Conservation (phyloP, 192 early-diverging fungal species). For the Linnemannia hyalina region DNA sequence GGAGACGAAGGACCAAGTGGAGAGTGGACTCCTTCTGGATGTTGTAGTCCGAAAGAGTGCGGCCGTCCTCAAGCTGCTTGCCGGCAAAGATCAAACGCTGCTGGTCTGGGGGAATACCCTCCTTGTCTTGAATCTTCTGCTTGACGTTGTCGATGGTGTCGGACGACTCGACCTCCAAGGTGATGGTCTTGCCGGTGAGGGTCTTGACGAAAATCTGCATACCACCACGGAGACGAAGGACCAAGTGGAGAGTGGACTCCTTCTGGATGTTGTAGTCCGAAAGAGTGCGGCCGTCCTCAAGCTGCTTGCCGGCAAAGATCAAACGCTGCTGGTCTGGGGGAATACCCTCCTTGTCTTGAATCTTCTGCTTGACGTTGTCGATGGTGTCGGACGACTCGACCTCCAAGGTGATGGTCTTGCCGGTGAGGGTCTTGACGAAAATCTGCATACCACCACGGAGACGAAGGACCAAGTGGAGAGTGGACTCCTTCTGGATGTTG, state of each 20-base stretch:
- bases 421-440: conserved; percentile 89
- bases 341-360: conserved; percentile 90
- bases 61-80: conserved; percentile 81
- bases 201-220: conserved; percentile 88
- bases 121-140: conserved; percentile 85
- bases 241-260: conserved; percentile 84
- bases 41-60: conserved; percentile 78
- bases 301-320: conserved; percentile 86
- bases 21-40: conserved; percentile 82
- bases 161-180: conserved; percentile 88
- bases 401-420: conserved; percentile 97
- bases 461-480: conserved; percentile 77
- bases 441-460: conserved; percentile 79
- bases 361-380: conserved; percentile 88
- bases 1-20: conserved; percentile 76
- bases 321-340: conserved; percentile 87
- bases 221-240: conserved; percentile 86
- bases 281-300: conserved; percentile 81
- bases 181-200: conserved; percentile 97
- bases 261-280: conserved; percentile 88
- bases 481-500: conserved; percentile 82
- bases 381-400: conserved; percentile 83
- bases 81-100: conserved; percentile 85
- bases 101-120: conserved; percentile 81
- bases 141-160: conserved; percentile 89